A percentile compares a stretch with the other conserved stretches of the same genome.
These are phyloP conservation scores for Fusarium solani-melongenae DNA, from an alignment of 2,329 filamentous ascomycete species.

Conservation along the genomic window DNA sequence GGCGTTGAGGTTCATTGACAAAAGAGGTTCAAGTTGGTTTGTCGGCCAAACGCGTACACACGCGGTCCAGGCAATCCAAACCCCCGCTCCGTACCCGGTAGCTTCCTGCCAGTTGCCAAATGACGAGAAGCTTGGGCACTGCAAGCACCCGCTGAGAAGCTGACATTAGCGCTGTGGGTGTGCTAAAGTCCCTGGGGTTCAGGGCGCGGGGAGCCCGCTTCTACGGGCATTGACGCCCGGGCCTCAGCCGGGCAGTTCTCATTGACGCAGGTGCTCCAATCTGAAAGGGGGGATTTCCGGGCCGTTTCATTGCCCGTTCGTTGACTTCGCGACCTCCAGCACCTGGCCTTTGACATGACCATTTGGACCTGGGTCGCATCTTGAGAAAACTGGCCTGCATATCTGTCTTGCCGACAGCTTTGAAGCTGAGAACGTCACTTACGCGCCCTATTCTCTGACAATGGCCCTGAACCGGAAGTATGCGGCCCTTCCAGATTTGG, in stretches of 20 bases:
- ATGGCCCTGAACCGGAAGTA: conserved; percentile 88
- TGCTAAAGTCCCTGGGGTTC: conserved; percentile 5
- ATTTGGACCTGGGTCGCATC: neutral
- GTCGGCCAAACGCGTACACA: conserved; percentile 28
- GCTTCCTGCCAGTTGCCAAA: neutral
- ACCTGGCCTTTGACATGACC: conserved; percentile 1
- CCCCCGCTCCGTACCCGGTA: neutral
- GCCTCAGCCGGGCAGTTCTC: neutral
- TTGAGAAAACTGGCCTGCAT: neutral
- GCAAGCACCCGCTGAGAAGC: neutral
- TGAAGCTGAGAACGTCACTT: neutral
- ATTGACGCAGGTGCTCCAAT: neutral
- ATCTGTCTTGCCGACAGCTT: neutral
- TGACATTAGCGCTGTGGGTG: conserved; percentile 12
- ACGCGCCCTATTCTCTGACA: neutral
- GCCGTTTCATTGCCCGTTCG: neutral
- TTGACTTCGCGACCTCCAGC: conserved; percentile 11
- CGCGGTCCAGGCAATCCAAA: conserved; percentile 21
- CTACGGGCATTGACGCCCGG: conserved; percentile 5
- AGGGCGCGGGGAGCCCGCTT: neutral
- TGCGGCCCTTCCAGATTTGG: conserved; percentile 82
- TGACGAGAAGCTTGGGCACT: conserved; percentile 5
- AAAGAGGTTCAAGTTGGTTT: neutral
- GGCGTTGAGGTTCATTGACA: neutral
- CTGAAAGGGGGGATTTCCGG: conserved; percentile 15